Evolutionary conservation across 2,329 filamentous ascomycete genomes (phyloP).

Genomic region (Allantophomopsis lycopodina): DNA sequence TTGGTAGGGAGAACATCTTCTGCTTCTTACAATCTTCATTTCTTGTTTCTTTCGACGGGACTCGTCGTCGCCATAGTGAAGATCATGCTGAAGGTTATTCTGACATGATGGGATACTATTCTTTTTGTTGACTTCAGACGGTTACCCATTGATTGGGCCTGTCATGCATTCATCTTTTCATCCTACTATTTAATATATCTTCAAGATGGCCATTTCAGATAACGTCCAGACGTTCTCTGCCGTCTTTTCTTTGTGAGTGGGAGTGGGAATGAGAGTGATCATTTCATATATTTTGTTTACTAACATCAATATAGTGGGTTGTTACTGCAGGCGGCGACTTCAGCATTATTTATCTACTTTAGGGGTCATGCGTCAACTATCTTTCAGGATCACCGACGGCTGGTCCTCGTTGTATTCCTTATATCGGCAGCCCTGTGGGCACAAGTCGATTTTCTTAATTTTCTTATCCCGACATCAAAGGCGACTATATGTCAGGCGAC

Average conservation of each 20-base stretch:
- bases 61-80: slow-evolving; percentile 4
- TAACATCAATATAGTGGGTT: slow-evolving; percentile 14
- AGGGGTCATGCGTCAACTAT: slow-evolving; percentile 16
- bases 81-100: not conserved
- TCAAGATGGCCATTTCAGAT: slow-evolving; percentile 16
- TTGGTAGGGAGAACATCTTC: too few species aligned
- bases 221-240: slow-evolving; percentile 16
- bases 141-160: slow-evolving; percentile 17
- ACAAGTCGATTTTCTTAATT: slow-evolving; percentile 16
- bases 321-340: slow-evolving; percentile 16
- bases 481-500: slow-evolving; percentile 13
- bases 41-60: slow-evolving; percentile 1
- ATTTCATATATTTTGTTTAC: not conserved
- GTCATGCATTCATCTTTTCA: slow-evolving; percentile 10
- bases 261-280: slow-evolving; percentile 2
- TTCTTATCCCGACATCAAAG: slow-evolving; percentile 7
- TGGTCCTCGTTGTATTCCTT: slow-evolving; percentile 21
- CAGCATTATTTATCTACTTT: slow-evolving; percentile 14
- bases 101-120: not conserved
- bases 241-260: slow-evolving; percentile 19
- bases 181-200: slow-evolving; percentile 6
- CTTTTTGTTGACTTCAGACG: too few species aligned
- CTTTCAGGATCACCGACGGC: slow-evolving; percentile 20
- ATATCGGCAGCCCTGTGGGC: slow-evolving; percentile 18
- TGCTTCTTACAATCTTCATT: too few species aligned